Evolutionary conservation across 495 filamentous ascomycete genomes (phyloP).

Genomic region (Rhypophila decipiens): DNA sequence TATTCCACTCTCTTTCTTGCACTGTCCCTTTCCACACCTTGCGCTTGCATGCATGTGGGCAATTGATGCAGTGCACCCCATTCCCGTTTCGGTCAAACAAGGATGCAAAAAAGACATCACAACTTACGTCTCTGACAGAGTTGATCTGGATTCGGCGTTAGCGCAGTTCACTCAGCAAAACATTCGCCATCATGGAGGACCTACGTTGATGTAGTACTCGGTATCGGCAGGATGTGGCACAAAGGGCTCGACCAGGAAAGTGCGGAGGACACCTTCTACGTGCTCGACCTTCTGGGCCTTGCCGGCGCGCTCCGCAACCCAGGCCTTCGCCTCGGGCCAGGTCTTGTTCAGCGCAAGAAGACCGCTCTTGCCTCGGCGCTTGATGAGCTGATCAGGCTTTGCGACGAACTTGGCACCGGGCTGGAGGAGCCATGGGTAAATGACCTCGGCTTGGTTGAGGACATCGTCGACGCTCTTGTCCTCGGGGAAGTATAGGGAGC

Average conservation of each 20-base stretch:
- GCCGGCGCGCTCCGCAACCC: constrained; percentile 86
- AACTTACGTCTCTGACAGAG: constrained; percentile 33
- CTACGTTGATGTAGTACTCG: constrained; percentile 93
- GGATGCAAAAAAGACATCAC: constrained; percentile 1
- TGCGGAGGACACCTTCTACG: constrained; percentile 76
- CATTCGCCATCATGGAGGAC: constrained; percentile 59
- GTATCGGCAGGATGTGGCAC: constrained; percentile 88
- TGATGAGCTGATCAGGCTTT: constrained; percentile 99
- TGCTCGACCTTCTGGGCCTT: constrained; percentile 92
- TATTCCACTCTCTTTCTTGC: background rate
- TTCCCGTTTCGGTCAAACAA: constrained; percentile 8
- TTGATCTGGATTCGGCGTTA: constrained; percentile 26
- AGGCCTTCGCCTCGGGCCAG: constrained; percentile 85
- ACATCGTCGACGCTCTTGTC: constrained; percentile 74
- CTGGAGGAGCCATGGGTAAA: constrained; percentile 88
- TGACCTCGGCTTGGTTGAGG: constrained; percentile 90
- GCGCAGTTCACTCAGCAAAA: constrained; percentile 63
- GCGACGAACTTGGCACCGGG: constrained; percentile 88
- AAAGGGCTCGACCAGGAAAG: constrained; percentile 98
- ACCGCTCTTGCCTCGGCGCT: constrained; percentile 97
- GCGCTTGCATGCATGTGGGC: constrained; percentile 11
- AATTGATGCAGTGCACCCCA: too few relatives aligned
- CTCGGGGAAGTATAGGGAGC: constrained; percentile 88
- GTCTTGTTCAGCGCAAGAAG: constrained; percentile 95
- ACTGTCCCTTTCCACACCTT: background rate